Conservation (phyloP, 2,329 filamentous ascomycete genomes). For the Epichloe aotearoae region DNA sequence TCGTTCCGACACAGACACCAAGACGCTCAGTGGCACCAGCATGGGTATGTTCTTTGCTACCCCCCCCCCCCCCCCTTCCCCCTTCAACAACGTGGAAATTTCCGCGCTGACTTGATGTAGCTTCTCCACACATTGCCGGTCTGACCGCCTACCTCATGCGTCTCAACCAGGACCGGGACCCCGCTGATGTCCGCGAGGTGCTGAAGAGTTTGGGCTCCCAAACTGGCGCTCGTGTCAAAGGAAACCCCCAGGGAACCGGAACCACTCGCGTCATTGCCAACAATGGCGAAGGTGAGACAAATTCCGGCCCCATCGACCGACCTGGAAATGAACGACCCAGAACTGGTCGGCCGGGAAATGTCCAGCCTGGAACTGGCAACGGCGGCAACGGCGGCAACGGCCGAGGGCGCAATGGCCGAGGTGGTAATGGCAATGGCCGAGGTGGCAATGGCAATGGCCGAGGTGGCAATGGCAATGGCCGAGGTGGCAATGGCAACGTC, state of each 20-base stretch:
- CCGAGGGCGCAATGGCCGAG: not conserved
- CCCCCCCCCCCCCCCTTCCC: not conserved
- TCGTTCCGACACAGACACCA: slow-evolving; percentile 29
- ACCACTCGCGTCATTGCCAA: slow-evolving; percentile 44
- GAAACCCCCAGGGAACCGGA: slow-evolving; percentile 24
- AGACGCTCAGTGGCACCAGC: slow-evolving; percentile 38
- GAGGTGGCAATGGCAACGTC: not conserved
- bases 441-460: not conserved
- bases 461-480: not conserved
- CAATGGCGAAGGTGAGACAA: slow-evolving; percentile 29
- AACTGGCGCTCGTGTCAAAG: slow-evolving; percentile 29
- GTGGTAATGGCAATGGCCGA: not conserved
- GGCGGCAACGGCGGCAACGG: not conserved
- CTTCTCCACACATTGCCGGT: slow-evolving; percentile 53
- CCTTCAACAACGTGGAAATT: not conserved
- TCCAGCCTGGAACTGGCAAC: not conserved
- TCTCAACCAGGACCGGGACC: slow-evolving; percentile 29
- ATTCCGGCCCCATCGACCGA: not conserved
- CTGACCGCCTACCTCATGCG: slow-evolving; percentile 55
- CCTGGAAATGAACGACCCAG: not conserved
- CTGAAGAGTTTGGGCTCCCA: slow-evolving; percentile 39
- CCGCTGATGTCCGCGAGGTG: slow-evolving; percentile 26
- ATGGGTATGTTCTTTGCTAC: slow-evolving; percentile 33
- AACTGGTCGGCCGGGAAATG: not conserved
- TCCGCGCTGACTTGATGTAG: slow-evolving; percentile 14